Base-by-base conservation (phyloP, 2,329 filamentous ascomycete species). In the Cordyceps farinosa region DNA sequence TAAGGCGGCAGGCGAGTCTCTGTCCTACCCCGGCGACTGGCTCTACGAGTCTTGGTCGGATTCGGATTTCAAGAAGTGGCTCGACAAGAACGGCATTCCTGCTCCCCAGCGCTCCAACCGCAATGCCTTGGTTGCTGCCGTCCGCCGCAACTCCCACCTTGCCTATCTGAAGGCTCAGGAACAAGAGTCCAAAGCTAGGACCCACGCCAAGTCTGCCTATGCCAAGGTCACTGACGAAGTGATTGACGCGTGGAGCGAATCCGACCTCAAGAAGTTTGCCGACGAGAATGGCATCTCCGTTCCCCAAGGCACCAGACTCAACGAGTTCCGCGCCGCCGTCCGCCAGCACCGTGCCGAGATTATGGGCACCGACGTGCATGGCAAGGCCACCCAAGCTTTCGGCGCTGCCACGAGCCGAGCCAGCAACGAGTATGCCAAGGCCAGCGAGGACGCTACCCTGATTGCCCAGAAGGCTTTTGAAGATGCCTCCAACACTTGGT, bases 1-100 rank as follows among this genome's bases (percentile, higher is more conserved):
- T 17, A 87, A 91, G 76, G 87, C 87, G 76, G 74, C 75, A 11
- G 91, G 91, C 65, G 89, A 97, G 77, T 89, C 91, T 15, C 79
- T 86, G 59, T 79, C 87, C n/a, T 98, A 98, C 73, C 95, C 95
- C 40, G 95, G 95, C 45, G 87, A 97, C 79, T 98, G 95, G 95
- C 80, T 98, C 50, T 99, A 97, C 74, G 84, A 88, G 65, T 83
- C 89, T 8, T 99, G 95, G 95, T 89, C 90, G 59, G 91, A 97
- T 67, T 97, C 93, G 67, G 94, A 97, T 56, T 80, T 97, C 66
- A 98, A 98, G 82, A 85, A 90, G 68, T 99, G 91, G 90, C 88
- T 97, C 53, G 95, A 98, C 71, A 88, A 89, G 68, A 87, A 92
- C 69, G 95, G 95, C 58, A 87, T 94, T 76, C 89, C 91, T 13